phyloP scores from a whole-genome alignment of 2,329 filamentous ascomycete genomes.

The Curvularia lunata region DNA sequence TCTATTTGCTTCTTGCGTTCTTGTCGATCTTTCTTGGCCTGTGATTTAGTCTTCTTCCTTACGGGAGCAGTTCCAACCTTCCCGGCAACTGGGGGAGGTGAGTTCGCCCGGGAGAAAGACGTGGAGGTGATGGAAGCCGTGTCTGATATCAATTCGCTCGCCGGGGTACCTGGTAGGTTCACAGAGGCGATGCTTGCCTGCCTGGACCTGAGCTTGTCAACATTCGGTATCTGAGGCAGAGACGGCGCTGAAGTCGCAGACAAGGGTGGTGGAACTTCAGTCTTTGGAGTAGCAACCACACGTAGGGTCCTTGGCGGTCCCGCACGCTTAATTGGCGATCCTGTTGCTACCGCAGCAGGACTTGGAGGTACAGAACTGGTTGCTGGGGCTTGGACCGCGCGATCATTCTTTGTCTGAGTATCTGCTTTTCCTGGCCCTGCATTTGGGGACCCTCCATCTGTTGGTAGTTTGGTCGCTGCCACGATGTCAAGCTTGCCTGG shows the following conservation, averaged over 20 bases:
- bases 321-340: slow-evolving; percentile 52
- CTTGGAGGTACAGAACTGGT: slow-evolving; percentile 59
- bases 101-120: slow-evolving; percentile 74
- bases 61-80: slow-evolving; percentile 73
- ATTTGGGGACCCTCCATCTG: slow-evolving; percentile 26
- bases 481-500: slow-evolving; percentile 58
- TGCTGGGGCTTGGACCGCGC: slow-evolving; percentile 46
- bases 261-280: slow-evolving; percentile 59
- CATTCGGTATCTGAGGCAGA: slow-evolving; percentile 42
- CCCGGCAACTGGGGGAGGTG: slow-evolving; percentile 65
- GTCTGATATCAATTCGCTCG: slow-evolving; percentile 77
- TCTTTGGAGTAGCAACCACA: slow-evolving; percentile 71
- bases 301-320: slow-evolving; percentile 68
- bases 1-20: slow-evolving; percentile 66
- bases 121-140: slow-evolving; percentile 76
- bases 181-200: slow-evolving; percentile 63
- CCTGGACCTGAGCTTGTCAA: slow-evolving; percentile 55
- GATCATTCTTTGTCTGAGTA: slow-evolving; percentile 31
- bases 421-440: slow-evolving; percentile 31
- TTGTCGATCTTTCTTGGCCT: slow-evolving; percentile 77
- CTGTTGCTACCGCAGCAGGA: slow-evolving; percentile 59
- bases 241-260: slow-evolving; percentile 40
- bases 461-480: slow-evolving; percentile 43
- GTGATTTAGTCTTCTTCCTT: slow-evolving; percentile 75
- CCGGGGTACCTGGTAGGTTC: slow-evolving; percentile 73